Evolutionary conservation across 306 rosid genomes (phyloP).

Genomic region (Quercus cerris): DNA sequence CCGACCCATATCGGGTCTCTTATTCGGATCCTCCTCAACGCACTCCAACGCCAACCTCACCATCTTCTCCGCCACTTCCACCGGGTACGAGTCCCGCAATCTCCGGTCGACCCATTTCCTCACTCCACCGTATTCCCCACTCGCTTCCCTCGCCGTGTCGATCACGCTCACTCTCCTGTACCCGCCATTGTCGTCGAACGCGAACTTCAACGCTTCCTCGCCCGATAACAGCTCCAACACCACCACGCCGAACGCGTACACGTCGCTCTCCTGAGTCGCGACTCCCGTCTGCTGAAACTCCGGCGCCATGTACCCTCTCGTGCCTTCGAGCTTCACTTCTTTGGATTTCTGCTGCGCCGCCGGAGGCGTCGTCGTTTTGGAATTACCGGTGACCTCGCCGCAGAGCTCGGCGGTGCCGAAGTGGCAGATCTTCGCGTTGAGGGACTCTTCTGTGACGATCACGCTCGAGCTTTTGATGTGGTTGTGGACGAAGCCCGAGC

Average conservation of each 20-base stretch:
- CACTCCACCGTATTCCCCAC: conserved; percentile 34
- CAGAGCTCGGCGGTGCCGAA: conserved; percentile 79
- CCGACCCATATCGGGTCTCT: conserved; percentile 77
- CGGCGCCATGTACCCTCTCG: conserved; percentile 91
- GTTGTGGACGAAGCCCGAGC: conserved; percentile 62
- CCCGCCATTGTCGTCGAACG: conserved; percentile 21
- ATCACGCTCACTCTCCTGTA: conserved; percentile 65
- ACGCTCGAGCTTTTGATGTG: conserved; percentile 80
- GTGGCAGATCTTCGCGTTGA: conserved; percentile 73
- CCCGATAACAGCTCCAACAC: conserved; percentile 80
- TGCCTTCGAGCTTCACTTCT: conserved; percentile 65
- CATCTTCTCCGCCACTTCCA: conserved; percentile 73
- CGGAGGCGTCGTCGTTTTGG: neutral
- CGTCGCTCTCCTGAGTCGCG: conserved; percentile 73
- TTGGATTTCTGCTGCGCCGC: neutral
- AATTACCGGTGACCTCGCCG: conserved; percentile 36
- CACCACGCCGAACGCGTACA: conserved; percentile 89
- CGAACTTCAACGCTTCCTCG: conserved; percentile 60
- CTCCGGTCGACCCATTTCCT: conserved; percentile 81
- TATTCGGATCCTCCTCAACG: conserved; percentile 54
- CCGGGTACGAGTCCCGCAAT: conserved; percentile 79
- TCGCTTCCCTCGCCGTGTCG: conserved; percentile 63
- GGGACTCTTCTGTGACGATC: conserved; percentile 35
- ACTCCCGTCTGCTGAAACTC: conserved; percentile 60
- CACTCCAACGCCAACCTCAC: conserved; percentile 63